Conservation (phyloP, 345 rosid species). For the Crucihimalaya himalaica region DNA sequence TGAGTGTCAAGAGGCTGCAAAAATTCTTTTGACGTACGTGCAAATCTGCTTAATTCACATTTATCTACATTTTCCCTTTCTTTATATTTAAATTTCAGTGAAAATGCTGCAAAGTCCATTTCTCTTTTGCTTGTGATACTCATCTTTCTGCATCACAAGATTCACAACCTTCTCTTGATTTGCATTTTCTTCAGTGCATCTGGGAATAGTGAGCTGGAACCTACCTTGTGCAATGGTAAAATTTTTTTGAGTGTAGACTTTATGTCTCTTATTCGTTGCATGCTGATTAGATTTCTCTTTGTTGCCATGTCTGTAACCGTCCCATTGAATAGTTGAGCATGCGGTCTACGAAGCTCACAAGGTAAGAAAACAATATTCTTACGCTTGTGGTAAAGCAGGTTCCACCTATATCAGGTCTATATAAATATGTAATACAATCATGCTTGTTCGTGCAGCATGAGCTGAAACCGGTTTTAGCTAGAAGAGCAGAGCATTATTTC, state of each 20-base stretch:
- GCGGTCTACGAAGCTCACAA: slow-evolving; percentile 71
- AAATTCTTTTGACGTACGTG: slow-evolving; percentile 70
- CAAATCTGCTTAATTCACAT: slow-evolving; percentile 7
- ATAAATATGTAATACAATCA: not conserved
- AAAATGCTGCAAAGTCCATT: slow-evolving; percentile 7
- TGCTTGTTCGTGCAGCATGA: slow-evolving; percentile 47
- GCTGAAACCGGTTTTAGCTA: slow-evolving; percentile 59
- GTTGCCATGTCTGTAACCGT: slow-evolving; percentile 27
- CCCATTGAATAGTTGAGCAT: slow-evolving; percentile 56
- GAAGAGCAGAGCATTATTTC: slow-evolving; percentile 91
- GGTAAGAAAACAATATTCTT: slow-evolving; percentile 49
- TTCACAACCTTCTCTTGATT: slow-evolving; percentile 10
- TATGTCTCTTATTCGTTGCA: slow-evolving; percentile 1
- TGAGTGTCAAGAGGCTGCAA: slow-evolving; percentile 95
- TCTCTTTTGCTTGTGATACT: slow-evolving; percentile 6
- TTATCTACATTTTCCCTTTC: not conserved
- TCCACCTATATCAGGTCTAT: slow-evolving; percentile 1
- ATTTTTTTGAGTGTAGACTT: not conserved
- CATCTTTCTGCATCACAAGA: slow-evolving; percentile 6
- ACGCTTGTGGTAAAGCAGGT: slow-evolving; percentile 2
- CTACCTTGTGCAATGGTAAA: slow-evolving; percentile 73
- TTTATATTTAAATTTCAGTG: not conserved
- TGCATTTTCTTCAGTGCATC: slow-evolving; percentile 56
- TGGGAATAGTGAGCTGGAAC: slow-evolving; percentile 56
- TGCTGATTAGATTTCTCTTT: slow-evolving; percentile 15